Base-by-base conservation (phyloP, 257 asterid genomes). In the Eucommia ulmoides region DNA sequence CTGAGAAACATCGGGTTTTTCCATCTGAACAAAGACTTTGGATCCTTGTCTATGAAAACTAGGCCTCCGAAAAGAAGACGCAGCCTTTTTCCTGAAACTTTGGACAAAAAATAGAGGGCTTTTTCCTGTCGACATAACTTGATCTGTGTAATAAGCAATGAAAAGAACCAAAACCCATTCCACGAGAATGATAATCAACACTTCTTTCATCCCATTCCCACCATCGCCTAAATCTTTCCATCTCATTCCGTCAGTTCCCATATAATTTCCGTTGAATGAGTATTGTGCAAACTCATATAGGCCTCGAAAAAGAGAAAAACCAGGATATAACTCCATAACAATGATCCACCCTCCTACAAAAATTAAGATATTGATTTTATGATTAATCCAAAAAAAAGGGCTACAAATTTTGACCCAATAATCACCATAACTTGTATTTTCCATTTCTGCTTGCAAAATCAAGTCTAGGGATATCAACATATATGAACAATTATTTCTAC, bases 181-280 rank as follows among this genome's bases (percentile, higher is more conserved):
- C 54, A 86, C 71, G 20, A 68, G 62, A 60, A 91, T 75, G 54
- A 91, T 79, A 52, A 86, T 71, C 59, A 91, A 50, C 41, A 60
- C 71, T n/a, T 71, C 86, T 61, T 54, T 74, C 94, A 86, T 78
- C 58, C 96, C 96, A 64, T 83, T 91, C 26, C 58, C 19, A 45
- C 74, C 53, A 71, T 83, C 76, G 33, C 51, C 77, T 61, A 91
- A 53, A 74, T 86, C 74, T 63, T 63, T 81, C 98, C 96, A 91
- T 66, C 72, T 62, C 98, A 91, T 91, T 59, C 98, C 98, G 52
- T 52, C 75, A 45, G 83, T 91, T 65, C 98, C 98, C 93, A 77
- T 75, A 51, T 71, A 83, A 55, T 54, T 46, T 21, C 96, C 95
- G 42, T 10, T 7, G 52, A 83, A 86, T 38, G 96, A 33, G 68